A percentile compares a stretch with the other conserved stretches of the same genome.
Evolutionary conservation across 2,329 filamentous ascomycete genomes (phyloP).

Genomic region (Aspergillus sclerotialis): DNA sequence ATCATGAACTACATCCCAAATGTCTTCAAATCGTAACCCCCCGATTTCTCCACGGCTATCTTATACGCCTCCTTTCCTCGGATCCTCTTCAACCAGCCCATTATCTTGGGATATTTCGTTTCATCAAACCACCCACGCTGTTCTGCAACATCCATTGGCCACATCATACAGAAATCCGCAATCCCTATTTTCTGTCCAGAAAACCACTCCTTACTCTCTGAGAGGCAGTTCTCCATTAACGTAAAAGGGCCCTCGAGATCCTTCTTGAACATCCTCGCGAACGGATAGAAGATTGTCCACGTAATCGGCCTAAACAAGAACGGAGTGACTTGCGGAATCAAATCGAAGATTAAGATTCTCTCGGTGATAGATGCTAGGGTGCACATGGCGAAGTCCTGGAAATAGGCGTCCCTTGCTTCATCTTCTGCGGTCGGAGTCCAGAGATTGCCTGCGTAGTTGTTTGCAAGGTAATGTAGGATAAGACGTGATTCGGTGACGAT

Average conservation of each 20-base stretch:
- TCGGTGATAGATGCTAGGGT: constrained; percentile 10
- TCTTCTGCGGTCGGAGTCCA: constrained; percentile 16
- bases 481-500: constrained; percentile 18
- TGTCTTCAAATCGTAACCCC: constrained; percentile 21
- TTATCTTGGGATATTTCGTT: constrained; percentile 24
- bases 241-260: constrained; percentile 12
- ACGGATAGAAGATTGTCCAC: constrained; percentile 11
- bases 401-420: constrained; percentile 13
- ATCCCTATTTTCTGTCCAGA: constrained; percentile 25
- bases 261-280: constrained; percentile 11
- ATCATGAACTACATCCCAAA: constrained; percentile 1
- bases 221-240: constrained; percentile 17
- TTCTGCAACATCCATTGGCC: constrained; percentile 25
- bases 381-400: constrained; percentile 15
- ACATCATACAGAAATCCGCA: constrained; percentile 29
- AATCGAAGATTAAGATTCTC: constrained; percentile 14
- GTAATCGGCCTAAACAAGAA: constrained; percentile 15
- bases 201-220: constrained; percentile 19
- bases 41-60: constrained; percentile 23
- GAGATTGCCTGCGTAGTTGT: constrained; percentile 13
- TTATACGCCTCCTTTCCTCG: constrained; percentile 23
- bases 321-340: constrained; percentile 11
- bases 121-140: constrained; percentile 23
- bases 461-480: constrained; percentile 19
- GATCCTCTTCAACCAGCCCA: constrained; percentile 24